Conservation (phyloP, 2,329 filamentous ascomycete genomes). For the Mycosphaerelloides madeirae region DNA sequence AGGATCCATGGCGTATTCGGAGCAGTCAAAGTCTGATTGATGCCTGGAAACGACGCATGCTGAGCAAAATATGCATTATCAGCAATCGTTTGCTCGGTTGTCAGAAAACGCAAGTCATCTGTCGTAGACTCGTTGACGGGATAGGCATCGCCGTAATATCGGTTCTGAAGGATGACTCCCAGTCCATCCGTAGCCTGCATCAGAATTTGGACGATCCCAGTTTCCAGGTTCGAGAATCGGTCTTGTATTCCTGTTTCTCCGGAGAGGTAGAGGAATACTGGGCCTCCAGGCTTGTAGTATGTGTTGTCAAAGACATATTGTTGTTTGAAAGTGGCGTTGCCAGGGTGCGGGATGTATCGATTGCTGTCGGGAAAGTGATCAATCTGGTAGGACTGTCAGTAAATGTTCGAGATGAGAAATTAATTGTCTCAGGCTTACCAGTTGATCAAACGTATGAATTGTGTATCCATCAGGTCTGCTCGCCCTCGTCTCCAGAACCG, state of each 20-base stretch:
- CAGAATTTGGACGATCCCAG: slow-evolving; percentile 59
- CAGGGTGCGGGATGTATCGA: slow-evolving; percentile 66
- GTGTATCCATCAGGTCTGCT: not conserved
- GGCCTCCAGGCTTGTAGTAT: slow-evolving; percentile 70
- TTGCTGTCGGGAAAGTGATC: slow-evolving; percentile 81
- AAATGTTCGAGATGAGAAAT: not conserved
- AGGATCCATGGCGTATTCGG: slow-evolving; percentile 45
- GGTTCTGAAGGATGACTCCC: slow-evolving; percentile 51
- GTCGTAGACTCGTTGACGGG: slow-evolving; percentile 47
- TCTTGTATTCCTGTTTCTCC: slow-evolving; percentile 63
- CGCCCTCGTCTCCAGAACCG: too few relatives aligned
- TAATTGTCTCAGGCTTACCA: not conserved
- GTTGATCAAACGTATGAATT: slow-evolving; percentile 6
- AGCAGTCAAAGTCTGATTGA: slow-evolving; percentile 41
- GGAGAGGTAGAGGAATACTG: slow-evolving; percentile 69
- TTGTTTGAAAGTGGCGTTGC: slow-evolving; percentile 60
- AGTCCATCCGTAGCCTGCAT: slow-evolving; percentile 52
- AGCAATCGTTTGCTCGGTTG: slow-evolving; percentile 50
- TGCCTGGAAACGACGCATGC: slow-evolving; percentile 43
- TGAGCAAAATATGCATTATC: slow-evolving; percentile 51
- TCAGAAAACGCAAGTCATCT: slow-evolving; percentile 47
- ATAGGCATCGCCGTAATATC: slow-evolving; percentile 49
- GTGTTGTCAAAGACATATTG: slow-evolving; percentile 78
- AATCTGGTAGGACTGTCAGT: slow-evolving; percentile 35
- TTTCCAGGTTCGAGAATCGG: slow-evolving; percentile 65